Evolutionary conservation across 176 grass and related monocot species (phyloP), one percentile per base, ranked within the genome.

Genomic region (Bolboschoenus planiculmis): DNA sequence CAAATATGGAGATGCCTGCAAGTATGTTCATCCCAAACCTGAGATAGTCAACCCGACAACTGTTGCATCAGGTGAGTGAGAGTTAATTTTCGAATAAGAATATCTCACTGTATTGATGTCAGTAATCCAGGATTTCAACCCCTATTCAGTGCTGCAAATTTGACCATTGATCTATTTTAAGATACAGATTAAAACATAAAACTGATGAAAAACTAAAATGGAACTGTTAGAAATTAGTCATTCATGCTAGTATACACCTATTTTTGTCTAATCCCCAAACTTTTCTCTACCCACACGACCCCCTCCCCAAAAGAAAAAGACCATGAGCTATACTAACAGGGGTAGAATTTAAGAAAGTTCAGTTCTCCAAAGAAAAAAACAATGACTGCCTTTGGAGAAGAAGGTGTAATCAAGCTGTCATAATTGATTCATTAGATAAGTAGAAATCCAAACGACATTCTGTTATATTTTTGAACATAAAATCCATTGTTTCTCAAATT

Each of bases 21-120:
- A 85, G 80, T 97, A 91, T 84, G 84, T 92, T 85, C 94, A 97
- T 84, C 90, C 91, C 1, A 97, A 89, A 87, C 74, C 80, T 23
- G 68, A 62, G 33, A 55, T 62, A 47, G 84, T 57, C 39, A 90
- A 58, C 55, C 83, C 84, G 14, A 56, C 65, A 16, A 53, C 78
- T 67, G 59, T 74, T 79, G 34, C 85, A 26, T 55, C 91, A 6
- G 86, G 94, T 94, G 46, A 82, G 82, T 68, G 56, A 26, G 0
- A 44, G 46, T 27, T 40, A 75, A 40, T 18, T 53, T 50, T 50
- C 50, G 43, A 47, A 74, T 47, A 16, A 75, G 43, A 50, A 50
- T 29, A 50, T 30, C 24, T 50, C 11, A 30, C 11, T 15, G 37
- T 71, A 24, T 43, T 34, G 2, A 44, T 43, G 20, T 21, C 37